Percentiles rank a stretch among this genome's conserved stretches.
These are phyloP conservation scores for Ophiostoma montium DNA, from an alignment of 2,329 filamentous ascomycete species.

Conservation along the genomic window DNA sequence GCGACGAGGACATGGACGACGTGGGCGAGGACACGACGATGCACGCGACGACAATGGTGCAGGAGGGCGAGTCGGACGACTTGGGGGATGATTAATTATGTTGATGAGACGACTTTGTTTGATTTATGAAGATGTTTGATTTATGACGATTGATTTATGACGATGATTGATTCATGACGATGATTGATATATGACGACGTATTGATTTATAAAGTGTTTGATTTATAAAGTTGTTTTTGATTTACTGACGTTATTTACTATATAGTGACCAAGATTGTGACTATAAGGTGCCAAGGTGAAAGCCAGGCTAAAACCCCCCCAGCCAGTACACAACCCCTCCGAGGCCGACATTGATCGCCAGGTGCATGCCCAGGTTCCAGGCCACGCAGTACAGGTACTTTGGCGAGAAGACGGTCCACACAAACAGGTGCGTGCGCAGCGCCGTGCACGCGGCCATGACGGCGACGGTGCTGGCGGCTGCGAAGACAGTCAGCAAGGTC, in stretches of 20 bases:
- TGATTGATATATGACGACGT: neutral
- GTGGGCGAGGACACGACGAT: slow-evolving; percentile 23
- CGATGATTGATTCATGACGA: neutral
- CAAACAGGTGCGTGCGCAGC: slow-evolving; percentile 80
- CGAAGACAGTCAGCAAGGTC: slow-evolving; percentile 55
- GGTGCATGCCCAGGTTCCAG: slow-evolving; percentile 75
- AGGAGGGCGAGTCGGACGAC: slow-evolving; percentile 11
- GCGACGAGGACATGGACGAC: slow-evolving; percentile 14
- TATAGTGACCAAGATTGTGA: too few species aligned
- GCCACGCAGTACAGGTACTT: slow-evolving; percentile 89
- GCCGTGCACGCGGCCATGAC: slow-evolving; percentile 83
- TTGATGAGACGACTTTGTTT: too few species aligned
- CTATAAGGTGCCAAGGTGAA: neutral
- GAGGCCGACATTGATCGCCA: slow-evolving; percentile 52
- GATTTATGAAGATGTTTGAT: too few species aligned
- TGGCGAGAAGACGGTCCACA: slow-evolving; percentile 97
- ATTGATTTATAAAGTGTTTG: slow-evolving; percentile 1
- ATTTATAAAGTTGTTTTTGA: neutral
- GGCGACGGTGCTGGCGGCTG: slow-evolving; percentile 47
- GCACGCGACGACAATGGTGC: slow-evolving; percentile 4
- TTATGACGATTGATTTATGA: neutral
- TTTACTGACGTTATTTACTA: neutral
- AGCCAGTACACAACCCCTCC: slow-evolving; percentile 45
- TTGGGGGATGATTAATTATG: slow-evolving; percentile 4
- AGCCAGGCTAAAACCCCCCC: slow-evolving; percentile 16